phyloP scores from a whole-genome alignment of 768 basidiomycete species.

The Brasilioporus rufonigricans region DNA sequence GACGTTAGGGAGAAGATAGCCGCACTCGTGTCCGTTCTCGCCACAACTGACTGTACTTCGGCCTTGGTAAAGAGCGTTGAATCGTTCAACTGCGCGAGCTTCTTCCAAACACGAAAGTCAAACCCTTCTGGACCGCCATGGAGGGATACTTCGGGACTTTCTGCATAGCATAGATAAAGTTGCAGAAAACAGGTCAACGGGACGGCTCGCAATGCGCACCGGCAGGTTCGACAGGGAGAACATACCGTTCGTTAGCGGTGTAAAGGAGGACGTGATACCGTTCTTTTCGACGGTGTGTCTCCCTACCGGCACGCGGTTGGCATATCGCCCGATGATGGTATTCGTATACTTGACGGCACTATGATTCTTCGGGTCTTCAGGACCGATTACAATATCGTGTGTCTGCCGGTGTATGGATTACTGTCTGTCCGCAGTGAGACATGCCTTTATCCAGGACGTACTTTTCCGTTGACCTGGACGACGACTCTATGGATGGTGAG shows the following conservation, averaged over 20 bases:
- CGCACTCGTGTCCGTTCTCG: slow-evolving; percentile 29
- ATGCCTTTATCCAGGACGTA: slow-evolving; percentile 22
- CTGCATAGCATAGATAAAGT: slow-evolving; percentile 29
- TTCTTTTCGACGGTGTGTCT: slow-evolving; percentile 51
- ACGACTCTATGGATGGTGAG: slow-evolving; percentile 67
- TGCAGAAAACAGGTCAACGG: slow-evolving; percentile 10
- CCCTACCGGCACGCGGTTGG: slow-evolving; percentile 70
- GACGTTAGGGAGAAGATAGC: slow-evolving; percentile 59
- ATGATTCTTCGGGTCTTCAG: slow-evolving; percentile 61
- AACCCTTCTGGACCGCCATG: slow-evolving; percentile 72
- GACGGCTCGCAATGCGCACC: too few relatives aligned
- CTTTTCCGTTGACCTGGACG: slow-evolving; percentile 63
- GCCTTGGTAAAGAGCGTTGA: slow-evolving; percentile 54
- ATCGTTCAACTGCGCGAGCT: slow-evolving; percentile 36
- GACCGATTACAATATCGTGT: slow-evolving; percentile 75
- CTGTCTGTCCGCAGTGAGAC: background rate
- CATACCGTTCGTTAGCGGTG: slow-evolving; percentile 39
- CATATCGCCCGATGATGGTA: slow-evolving; percentile 68
- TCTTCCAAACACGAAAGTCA: slow-evolving; percentile 55
- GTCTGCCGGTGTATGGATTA: too few relatives aligned
- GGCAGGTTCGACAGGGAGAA: background rate
- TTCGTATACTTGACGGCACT: slow-evolving; percentile 65
- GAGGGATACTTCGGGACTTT: slow-evolving; percentile 56
- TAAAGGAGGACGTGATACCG: slow-evolving; percentile 47
- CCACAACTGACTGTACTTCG: slow-evolving; percentile 47